Evolutionary conservation across 169 alveolate species (phyloP).

Genomic region (Plasmodium falciparum): DNA sequence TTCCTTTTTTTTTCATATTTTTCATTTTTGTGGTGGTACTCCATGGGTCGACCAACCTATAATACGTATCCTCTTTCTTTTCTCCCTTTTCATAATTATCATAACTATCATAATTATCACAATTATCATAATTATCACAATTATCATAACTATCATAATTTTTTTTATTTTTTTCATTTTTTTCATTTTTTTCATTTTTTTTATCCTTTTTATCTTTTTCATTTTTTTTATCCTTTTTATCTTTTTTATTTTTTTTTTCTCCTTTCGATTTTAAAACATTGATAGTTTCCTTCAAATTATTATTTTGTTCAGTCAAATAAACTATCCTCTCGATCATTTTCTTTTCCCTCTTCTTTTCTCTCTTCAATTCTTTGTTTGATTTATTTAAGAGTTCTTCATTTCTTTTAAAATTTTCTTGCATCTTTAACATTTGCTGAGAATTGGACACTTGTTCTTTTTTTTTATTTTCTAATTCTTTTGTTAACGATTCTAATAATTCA

Average conservation of each 20-base stretch:
- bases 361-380: slow-evolving; percentile 4
- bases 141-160: not conserved
- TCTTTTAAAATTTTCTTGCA: slow-evolving; percentile 16
- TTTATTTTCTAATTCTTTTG: slow-evolving; percentile 60
- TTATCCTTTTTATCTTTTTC: not conserved
- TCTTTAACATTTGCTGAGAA: not conserved
- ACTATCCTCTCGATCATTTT: slow-evolving; percentile 26
- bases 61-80: not conserved
- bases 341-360: slow-evolving; percentile 13
- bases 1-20: too few relatives aligned
- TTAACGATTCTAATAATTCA: slow-evolving; percentile 31
- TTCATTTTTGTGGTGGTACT: too few relatives aligned
- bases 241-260: not conserved
- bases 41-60: too few relatives aligned
- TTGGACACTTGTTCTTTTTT: slow-evolving; percentile 3
- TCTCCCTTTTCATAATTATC: not conserved
- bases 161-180: not conserved
- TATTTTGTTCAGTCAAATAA: slow-evolving; percentile 24
- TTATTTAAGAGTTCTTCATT: not conserved
- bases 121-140: too few relatives aligned
- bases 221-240: not conserved
- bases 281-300: slow-evolving; percentile 19
- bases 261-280: slow-evolving; percentile 1
- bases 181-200: not conserved
- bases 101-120: too few relatives aligned